These are phyloP conservation scores for Cladobotryum mycophilum DNA, from an alignment of 2,329 filamentous ascomycete species.

Conservation along the genomic window DNA sequence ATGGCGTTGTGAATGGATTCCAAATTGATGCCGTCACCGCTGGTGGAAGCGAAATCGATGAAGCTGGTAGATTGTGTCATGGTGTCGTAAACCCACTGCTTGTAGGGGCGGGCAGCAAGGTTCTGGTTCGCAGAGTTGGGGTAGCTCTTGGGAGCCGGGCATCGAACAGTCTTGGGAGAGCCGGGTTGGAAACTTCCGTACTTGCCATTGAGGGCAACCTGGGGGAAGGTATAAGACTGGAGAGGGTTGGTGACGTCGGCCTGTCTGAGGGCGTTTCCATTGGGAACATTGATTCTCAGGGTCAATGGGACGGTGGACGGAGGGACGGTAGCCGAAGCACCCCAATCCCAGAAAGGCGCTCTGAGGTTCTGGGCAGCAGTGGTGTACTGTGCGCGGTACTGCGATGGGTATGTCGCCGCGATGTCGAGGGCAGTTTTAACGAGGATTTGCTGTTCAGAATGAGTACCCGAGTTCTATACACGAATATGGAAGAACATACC, in stretches of 20 bases:
- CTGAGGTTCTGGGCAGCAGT: constrained; percentile 41
- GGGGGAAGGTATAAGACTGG: constrained; percentile 44
- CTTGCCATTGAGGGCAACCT: constrained; percentile 28
- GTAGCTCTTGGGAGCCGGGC: constrained; percentile 31
- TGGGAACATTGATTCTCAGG: constrained; percentile 36
- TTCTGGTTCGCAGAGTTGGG: constrained; percentile 31
- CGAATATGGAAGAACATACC: constrained; percentile 25
- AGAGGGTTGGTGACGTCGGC: constrained; percentile 46
- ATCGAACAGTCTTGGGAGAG: constrained; percentile 35
- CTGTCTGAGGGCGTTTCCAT: constrained; percentile 22
- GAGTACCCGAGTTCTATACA: constrained; percentile 5
- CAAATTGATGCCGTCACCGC: constrained; percentile 32
- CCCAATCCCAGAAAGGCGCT: constrained; percentile 53
- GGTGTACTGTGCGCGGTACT: constrained; percentile 30
- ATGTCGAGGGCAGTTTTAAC: constrained; percentile 40
- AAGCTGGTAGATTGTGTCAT: constrained; percentile 33
- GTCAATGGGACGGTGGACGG: constrained; percentile 28
- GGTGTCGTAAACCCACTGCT: constrained; percentile 36
- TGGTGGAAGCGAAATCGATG: constrained; percentile 28
- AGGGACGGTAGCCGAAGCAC: constrained; percentile 36
- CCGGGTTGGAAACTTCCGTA: constrained; percentile 30
- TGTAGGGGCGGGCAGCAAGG: constrained; percentile 29
- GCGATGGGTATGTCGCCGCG: constrained; percentile 36
- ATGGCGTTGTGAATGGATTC: constrained; percentile 39
- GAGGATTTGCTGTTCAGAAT: constrained; percentile 42